These are phyloP conservation scores for Talaromyces ruber DNA, from an alignment of 495 filamentous ascomycete genomes.

Conservation along the genomic window DNA sequence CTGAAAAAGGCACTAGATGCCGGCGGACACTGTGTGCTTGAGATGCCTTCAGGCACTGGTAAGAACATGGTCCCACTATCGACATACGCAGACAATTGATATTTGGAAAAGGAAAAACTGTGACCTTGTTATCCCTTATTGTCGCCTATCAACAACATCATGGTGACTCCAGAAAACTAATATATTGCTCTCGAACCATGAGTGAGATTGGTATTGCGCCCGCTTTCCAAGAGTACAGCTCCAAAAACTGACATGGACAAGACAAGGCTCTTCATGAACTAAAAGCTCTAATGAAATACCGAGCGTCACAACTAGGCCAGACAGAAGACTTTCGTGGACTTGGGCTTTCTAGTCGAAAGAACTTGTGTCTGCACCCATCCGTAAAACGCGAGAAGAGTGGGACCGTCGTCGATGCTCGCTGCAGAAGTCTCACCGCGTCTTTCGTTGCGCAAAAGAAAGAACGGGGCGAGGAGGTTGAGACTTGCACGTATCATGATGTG, in stretches of 20 bases:
- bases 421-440: slow-evolving; percentile 88
- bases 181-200: slow-evolving; percentile 91
- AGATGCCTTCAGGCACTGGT: slow-evolving; percentile 99
- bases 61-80: background rate
- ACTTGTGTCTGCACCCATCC: slow-evolving; percentile 89
- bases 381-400: slow-evolving; percentile 96
- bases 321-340: slow-evolving; percentile 90
- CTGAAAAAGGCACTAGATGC: slow-evolving; percentile 94
- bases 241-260: slow-evolving; percentile 57
- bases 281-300: slow-evolving; percentile 89
- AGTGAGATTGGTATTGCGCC: slow-evolving; percentile 20
- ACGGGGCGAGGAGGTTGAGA: slow-evolving; percentile 83
- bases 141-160: slow-evolving; percentile 92
- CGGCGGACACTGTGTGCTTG: slow-evolving; percentile 92
- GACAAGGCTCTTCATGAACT: slow-evolving; percentile 94
- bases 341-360: slow-evolving; percentile 92
- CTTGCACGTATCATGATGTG: slow-evolving; percentile 93
- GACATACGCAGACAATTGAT: background rate
- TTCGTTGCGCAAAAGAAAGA: slow-evolving; percentile 97
- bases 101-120: slow-evolving; percentile 55
- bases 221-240: slow-evolving; percentile 52
- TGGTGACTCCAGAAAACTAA: slow-evolving; percentile 85
- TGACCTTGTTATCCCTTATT: slow-evolving; percentile 90
- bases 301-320: slow-evolving; percentile 72
- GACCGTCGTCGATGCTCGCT: slow-evolving; percentile 84